phyloP scores from a whole-genome alignment of 2,329 filamentous ascomycete genomes.

The Fusarium sublunatum region DNA sequence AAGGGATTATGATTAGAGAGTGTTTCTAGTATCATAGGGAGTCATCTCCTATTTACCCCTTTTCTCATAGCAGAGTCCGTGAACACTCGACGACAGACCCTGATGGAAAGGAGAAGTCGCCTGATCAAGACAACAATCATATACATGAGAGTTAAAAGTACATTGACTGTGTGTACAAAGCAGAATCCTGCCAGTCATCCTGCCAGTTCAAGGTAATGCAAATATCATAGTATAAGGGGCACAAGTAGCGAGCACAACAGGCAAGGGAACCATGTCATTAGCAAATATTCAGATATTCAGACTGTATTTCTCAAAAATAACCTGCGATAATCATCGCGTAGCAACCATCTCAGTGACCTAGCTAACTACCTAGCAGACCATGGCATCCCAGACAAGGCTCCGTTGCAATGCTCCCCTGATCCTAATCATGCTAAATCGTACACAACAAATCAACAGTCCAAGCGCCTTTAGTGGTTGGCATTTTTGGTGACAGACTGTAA shows the following conservation, averaged over 20 bases:
- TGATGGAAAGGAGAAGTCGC: too few species aligned
- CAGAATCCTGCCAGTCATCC: too few species aligned
- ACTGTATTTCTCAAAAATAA: constrained; percentile 6
- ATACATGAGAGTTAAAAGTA: too few species aligned
- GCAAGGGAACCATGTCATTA: neutral
- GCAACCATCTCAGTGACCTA: constrained; percentile 14
- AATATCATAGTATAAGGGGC: neutral
- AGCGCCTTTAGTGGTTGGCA: constrained; percentile 46
- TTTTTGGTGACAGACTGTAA: constrained; percentile 67
- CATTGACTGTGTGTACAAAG: too few species aligned
- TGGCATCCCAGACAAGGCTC: constrained; percentile 34
- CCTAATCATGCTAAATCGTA: constrained; percentile 35
- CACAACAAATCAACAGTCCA: constrained; percentile 24
- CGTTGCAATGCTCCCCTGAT: constrained; percentile 32
- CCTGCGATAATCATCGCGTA: constrained; percentile 14
- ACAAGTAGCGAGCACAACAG: neutral
- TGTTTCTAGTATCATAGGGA: too few species aligned
- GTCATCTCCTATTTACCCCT: too few species aligned
- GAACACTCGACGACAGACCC: too few species aligned
- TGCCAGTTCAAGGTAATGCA: neutral
- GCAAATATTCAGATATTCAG: neutral
- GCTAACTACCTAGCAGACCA: constrained; percentile 12
- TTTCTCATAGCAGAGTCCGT: too few species aligned
- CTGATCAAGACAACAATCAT: too few species aligned
- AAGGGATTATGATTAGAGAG: too few species aligned